Percentiles rank a stretch among this genome's conserved stretches.
These are phyloP conservation scores for Spatholobus suberectus DNA, from an alignment of 306 rosid genomes.

Conservation along the genomic window DNA sequence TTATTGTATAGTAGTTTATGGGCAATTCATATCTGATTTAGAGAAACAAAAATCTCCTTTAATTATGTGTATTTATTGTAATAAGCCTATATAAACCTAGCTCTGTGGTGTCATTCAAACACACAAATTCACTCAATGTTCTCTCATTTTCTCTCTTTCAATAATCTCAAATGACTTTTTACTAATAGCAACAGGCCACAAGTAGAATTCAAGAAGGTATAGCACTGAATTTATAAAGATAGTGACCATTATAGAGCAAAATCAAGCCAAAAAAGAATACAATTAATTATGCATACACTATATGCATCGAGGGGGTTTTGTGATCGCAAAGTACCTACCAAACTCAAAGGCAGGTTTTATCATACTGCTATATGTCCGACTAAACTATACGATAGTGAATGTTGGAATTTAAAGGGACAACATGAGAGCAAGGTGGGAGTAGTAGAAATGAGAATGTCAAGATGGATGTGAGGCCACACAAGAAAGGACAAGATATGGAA, in stretches of 20 bases:
- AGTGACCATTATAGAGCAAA: background rate
- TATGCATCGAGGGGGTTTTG: background rate
- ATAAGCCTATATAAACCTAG: no score
- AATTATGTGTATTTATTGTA: no score
- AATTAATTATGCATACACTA: background rate
- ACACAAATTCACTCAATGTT: no score
- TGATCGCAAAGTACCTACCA: background rate
- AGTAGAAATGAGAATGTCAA: background rate
- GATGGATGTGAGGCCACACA: no score
- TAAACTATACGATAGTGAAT: background rate
- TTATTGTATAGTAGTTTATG: no score
- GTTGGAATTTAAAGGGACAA: no score
- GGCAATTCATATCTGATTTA: no score
- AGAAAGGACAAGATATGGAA: no score
- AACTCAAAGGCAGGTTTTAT: background rate
- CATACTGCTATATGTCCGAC: background rate
- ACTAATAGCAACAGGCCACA: background rate
- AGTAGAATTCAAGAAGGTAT: conserved; percentile 19
- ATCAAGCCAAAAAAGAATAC: background rate
- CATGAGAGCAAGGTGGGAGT: background rate
- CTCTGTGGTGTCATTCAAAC: no score
- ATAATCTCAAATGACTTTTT: conserved; percentile 1
- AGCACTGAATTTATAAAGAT: conserved; percentile 2
- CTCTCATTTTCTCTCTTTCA: no score
- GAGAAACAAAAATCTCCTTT: no score